These are phyloP conservation scores for Backusella morwellensis DNA, from an alignment of 192 early-diverging fungal genomes.

Conservation along the genomic window DNA sequence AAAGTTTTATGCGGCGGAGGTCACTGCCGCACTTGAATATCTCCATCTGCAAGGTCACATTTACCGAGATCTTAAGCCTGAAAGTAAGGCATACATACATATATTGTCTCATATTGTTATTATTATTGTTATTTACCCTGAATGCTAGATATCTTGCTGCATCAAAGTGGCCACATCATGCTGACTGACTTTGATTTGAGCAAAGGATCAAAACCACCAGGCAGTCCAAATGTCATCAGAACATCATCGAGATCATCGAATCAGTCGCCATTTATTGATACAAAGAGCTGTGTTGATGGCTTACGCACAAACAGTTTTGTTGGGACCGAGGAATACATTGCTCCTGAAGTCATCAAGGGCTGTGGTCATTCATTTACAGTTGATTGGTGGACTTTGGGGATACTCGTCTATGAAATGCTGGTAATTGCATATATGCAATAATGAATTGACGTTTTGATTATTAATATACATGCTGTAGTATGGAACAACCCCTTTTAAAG, in stretches of 20 bases:
- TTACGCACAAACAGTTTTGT: slow-evolving; percentile 97
- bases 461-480: slow-evolving; percentile 38
- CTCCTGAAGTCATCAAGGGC: slow-evolving; percentile 47
- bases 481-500: slow-evolving; percentile 98
- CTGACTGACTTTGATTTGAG: slow-evolving; percentile 98
- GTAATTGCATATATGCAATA: slow-evolving; percentile 21
- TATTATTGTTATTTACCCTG: not conserved
- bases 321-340: slow-evolving; percentile 99
- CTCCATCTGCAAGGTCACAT: slow-evolving; percentile 93
- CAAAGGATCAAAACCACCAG: slow-evolving; percentile 85
- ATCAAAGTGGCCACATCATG: slow-evolving; percentile 48
- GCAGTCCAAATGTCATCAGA: slow-evolving; percentile 68
- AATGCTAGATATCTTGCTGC: slow-evolving; percentile 75
- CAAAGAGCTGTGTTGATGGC: slow-evolving; percentile 81
- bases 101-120: not conserved
- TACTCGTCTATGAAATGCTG: slow-evolving; percentile 98
- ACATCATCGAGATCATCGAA: slow-evolving; percentile 46
- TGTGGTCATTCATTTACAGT: slow-evolving; percentile 90
- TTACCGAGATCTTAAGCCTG: slow-evolving; percentile 50
- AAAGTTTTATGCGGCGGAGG: slow-evolving; percentile 97
- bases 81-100: slow-evolving; percentile 60
- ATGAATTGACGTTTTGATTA: not conserved
- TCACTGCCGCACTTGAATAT: slow-evolving; percentile 92
- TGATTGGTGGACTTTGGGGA: slow-evolving; percentile 99
- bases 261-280: slow-evolving; percentile 76